phyloP scores from a whole-genome alignment of 2,329 filamentous ascomycete species.

The Colletotrichum sp. region DNA sequence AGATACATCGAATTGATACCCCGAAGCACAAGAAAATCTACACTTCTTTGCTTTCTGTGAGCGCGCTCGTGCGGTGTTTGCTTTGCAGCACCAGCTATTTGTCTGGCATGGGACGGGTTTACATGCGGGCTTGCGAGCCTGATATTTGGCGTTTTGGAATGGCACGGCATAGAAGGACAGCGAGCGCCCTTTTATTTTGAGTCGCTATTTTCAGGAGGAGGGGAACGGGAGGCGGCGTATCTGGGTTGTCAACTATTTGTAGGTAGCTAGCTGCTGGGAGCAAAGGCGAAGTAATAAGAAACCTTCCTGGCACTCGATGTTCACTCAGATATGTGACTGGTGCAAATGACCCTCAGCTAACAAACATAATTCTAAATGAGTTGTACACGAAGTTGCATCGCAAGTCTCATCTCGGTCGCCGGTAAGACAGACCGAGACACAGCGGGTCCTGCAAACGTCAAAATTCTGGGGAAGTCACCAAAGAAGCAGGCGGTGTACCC shows the following conservation, averaged over 20 bases:
- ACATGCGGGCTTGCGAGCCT: neutral
- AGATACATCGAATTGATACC: constrained; percentile 20
- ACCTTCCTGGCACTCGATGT: neutral
- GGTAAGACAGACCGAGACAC: neutral
- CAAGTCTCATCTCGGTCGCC: neutral
- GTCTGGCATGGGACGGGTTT: neutral
- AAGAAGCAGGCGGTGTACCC: neutral
- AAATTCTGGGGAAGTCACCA: neutral
- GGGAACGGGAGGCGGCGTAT: neutral
- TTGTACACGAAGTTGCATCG: neutral
- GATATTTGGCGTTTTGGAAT: neutral
- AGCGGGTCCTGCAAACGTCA: neutral
- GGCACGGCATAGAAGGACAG: neutral
- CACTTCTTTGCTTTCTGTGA: neutral
- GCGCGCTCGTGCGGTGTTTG: neutral
- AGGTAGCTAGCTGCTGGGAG: neutral
- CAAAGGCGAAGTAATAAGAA: neutral
- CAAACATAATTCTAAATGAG: neutral
- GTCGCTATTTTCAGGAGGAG: neutral
- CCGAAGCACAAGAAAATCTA: neutral
- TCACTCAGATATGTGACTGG: neutral
- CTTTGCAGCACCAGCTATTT: neutral
- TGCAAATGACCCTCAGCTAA: neutral
- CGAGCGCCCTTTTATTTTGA: neutral
- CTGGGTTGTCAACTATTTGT: neutral